These are phyloP conservation scores for Chimonanthus salicifolius DNA, from an alignment of 164 flowering plant species.

Conservation along the genomic window DNA sequence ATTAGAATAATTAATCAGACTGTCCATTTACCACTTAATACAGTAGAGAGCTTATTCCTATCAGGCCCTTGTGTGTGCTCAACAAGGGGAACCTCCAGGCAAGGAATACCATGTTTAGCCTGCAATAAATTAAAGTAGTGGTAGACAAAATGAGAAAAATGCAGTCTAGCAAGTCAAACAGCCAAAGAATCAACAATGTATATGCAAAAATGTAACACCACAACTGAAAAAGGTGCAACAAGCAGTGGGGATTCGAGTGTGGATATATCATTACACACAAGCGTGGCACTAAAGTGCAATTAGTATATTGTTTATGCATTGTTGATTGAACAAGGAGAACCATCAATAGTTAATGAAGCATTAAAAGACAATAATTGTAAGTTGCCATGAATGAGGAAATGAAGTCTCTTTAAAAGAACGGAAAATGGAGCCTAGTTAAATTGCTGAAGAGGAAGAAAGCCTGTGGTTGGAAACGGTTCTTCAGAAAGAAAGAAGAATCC, in stretches of 20 bases:
- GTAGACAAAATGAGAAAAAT: constrained; percentile 1
- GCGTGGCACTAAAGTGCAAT: not conserved
- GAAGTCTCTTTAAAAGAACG: not conserved
- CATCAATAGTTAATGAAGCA: not conserved
- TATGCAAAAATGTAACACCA: not conserved
- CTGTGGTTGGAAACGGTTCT: not conserved
- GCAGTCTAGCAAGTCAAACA: not conserved
- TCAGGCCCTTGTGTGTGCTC: constrained; percentile 83
- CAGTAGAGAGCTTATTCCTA: constrained; percentile 46
- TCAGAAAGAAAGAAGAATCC: not conserved
- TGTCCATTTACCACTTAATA: constrained; percentile 46
- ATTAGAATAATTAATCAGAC: not conserved
- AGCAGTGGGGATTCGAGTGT: not conserved
- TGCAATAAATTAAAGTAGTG: constrained; percentile 15
- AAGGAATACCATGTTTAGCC: constrained; percentile 60
- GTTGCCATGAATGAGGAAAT: not conserved
- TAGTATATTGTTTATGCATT: not conserved
- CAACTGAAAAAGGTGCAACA: not conserved
- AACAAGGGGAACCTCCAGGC: constrained; percentile 91
- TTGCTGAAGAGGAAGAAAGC: not conserved
- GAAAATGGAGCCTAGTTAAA: not conserved
- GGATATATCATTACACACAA: not conserved
- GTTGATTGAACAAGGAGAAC: not conserved
- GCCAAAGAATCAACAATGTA: not conserved
- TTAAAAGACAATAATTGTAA: not conserved